Conservation (phyloP, 306 rosid species). For the Phaseolus lunatus region DNA sequence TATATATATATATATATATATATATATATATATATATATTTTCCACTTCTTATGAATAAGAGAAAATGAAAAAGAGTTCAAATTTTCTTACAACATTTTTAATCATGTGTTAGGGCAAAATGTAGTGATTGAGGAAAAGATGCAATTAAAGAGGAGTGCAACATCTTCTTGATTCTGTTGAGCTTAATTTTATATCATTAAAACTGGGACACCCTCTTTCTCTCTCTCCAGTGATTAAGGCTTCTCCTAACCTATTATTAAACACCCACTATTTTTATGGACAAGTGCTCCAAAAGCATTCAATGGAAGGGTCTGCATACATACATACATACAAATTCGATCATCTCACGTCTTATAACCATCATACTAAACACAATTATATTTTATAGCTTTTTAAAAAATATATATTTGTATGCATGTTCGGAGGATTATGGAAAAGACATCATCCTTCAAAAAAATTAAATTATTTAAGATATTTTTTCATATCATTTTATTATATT, state of each 20-base stretch:
- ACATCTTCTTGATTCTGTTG: constrained; percentile 6
- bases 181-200: neutral
- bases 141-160: constrained; percentile 10
- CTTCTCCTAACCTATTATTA: constrained; percentile 29
- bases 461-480: too few species aligned
- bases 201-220: constrained; percentile 25
- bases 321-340: neutral
- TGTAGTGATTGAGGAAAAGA: constrained; percentile 21
- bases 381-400: neutral
- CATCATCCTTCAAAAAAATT: too few species aligned
- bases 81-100: too few species aligned
- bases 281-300: constrained; percentile 6
- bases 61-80: too few species aligned
- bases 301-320: neutral
- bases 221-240: constrained; percentile 41
- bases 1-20: too few species aligned
- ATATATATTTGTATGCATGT: too few species aligned
- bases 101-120: neutral
- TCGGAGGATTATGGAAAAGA: too few species aligned
- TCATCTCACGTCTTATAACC: neutral
- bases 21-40: too few species aligned
- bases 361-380: neutral
- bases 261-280: constrained; percentile 30
- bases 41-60: too few species aligned
- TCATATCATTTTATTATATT: too few species aligned